A percentile compares a stretch with the other conserved stretches of the same genome.
phyloP scores from a whole-genome alignment of 148 eudicot genomes.

The Pharnaceum exiguum region DNA sequence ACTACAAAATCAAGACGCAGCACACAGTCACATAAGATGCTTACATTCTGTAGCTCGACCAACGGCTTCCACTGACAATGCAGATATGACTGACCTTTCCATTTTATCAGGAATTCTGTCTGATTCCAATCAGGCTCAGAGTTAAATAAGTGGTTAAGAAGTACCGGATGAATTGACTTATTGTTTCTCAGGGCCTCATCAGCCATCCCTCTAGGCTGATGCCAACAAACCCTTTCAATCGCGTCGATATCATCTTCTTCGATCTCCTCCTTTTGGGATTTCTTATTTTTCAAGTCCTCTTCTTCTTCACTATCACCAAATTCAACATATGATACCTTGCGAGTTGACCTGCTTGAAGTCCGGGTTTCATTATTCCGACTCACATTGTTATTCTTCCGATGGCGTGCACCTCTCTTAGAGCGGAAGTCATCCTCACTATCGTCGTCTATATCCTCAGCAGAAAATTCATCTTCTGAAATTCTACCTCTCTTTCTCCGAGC shows the following conservation, averaged over 20 bases:
- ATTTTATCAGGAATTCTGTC: constrained; percentile 87
- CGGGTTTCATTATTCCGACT: constrained; percentile 62
- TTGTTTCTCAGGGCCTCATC: constrained; percentile 77
- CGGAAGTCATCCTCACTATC: constrained; percentile 65
- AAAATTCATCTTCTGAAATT: constrained; percentile 62
- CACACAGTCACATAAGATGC: constrained; percentile 4
- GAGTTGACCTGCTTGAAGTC: constrained; percentile 70
- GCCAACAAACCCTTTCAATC: constrained; percentile 94
- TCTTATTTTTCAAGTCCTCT: constrained; percentile 68
- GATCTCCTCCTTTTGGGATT: constrained; percentile 78
- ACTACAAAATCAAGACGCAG: background rate
- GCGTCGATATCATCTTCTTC: constrained; percentile 89
- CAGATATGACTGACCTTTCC: constrained; percentile 97
- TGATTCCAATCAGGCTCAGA: constrained; percentile 84
- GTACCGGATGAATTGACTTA: constrained; percentile 67
- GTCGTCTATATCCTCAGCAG: constrained; percentile 68
- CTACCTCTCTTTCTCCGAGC: constrained; percentile 53
- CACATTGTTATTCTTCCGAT: constrained; percentile 33
- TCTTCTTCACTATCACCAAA: constrained; percentile 90
- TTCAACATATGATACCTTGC: constrained; percentile 89
- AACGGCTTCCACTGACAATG: constrained; percentile 90
- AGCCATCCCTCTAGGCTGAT: constrained; percentile 92
- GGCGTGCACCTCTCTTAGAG: constrained; percentile 42
- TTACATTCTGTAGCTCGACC: constrained; percentile 80
- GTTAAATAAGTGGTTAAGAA: constrained; percentile 74